Evolutionary conservation across 805 yeast genomes (phyloP).

Genomic region (Citeromyces matritensis): DNA sequence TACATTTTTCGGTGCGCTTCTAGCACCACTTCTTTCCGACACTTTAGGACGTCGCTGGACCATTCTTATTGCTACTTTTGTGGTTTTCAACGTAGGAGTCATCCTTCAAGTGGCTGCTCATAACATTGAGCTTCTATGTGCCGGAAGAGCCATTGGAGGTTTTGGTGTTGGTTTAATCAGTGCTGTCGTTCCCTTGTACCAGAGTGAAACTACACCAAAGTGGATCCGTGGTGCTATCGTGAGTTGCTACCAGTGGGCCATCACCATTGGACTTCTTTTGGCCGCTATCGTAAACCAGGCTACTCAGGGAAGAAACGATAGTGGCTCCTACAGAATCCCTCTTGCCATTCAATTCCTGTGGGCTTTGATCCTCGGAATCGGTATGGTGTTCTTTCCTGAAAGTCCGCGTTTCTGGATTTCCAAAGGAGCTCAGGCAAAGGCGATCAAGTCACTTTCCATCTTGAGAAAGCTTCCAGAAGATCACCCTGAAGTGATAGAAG

Average conservation of each 20-base stretch:
- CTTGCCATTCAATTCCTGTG: conserved; percentile 59
- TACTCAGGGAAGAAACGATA: conserved; percentile 32
- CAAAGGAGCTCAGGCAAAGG: conserved; percentile 39
- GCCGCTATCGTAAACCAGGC: conserved; percentile 64
- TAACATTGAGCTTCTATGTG: conserved; percentile 32
- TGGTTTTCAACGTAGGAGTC: conserved; percentile 31
- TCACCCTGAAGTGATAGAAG: conserved; percentile 29
- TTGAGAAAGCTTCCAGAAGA: conserved; percentile 36
- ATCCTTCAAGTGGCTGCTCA: conserved; percentile 26
- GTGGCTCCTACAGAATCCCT: conserved; percentile 62
- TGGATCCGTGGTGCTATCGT: conserved; percentile 71
- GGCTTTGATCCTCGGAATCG: conserved; percentile 46
- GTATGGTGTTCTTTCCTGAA: conserved; percentile 59
- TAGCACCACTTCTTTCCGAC: conserved; percentile 38
- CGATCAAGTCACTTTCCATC: conserved; percentile 36
- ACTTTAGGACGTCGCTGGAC: conserved; percentile 31
- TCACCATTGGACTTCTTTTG: conserved; percentile 57
- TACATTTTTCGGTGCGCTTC: conserved; percentile 52
- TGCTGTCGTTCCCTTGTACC: conserved; percentile 64
- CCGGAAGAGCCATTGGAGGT: conserved; percentile 66
- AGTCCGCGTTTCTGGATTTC: conserved; percentile 60
- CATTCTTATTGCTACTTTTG: conserved; percentile 22
- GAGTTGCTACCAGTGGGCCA: conserved; percentile 48
- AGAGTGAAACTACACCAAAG: conserved; percentile 67
- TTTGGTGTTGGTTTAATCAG: conserved; percentile 67